These are phyloP conservation scores for Fraxinus americana DNA, from an alignment of 257 asterid species.

Conservation along the genomic window DNA sequence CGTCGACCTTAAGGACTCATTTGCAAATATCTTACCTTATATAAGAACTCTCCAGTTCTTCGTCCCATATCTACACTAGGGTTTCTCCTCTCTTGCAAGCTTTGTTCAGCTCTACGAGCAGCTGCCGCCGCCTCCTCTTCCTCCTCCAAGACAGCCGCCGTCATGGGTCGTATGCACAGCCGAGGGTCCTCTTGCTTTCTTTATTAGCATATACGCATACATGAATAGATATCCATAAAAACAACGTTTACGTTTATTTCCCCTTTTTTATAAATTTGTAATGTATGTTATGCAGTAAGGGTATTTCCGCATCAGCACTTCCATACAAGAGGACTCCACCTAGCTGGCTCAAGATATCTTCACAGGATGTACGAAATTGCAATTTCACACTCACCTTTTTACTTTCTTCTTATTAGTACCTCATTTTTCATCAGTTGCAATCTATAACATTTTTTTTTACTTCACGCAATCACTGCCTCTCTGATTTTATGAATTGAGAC, in stretches of 20 bases:
- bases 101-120: slow-evolving; percentile 7
- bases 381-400: neutral
- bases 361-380: slow-evolving; percentile 46
- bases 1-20: slow-evolving; percentile 23
- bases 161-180: slow-evolving; percentile 97
- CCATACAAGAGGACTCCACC: slow-evolving; percentile 92
- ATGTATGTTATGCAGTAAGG: slow-evolving; percentile 56
- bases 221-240: neutral
- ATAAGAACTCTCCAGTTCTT: slow-evolving; percentile 8
- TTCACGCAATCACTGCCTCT: neutral
- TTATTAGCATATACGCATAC: neutral
- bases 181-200: slow-evolving; percentile 49
- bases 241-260: neutral
- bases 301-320: slow-evolving; percentile 82
- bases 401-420: neutral
- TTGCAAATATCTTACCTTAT: slow-evolving; percentile 25
- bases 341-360: slow-evolving; percentile 72
- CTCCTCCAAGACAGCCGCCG: slow-evolving; percentile 32
- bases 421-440: neutral
- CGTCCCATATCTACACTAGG: slow-evolving; percentile 29
- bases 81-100: slow-evolving; percentile 20
- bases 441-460: neutral
- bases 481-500: neutral
- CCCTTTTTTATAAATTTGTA: slow-evolving; percentile 6
- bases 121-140: slow-evolving; percentile 35